Evolutionary conservation across 2,329 filamentous ascomycete genomes (phyloP), one percentile per base, ranked within the genome.

Genomic region (Apiospora aurea): DNA sequence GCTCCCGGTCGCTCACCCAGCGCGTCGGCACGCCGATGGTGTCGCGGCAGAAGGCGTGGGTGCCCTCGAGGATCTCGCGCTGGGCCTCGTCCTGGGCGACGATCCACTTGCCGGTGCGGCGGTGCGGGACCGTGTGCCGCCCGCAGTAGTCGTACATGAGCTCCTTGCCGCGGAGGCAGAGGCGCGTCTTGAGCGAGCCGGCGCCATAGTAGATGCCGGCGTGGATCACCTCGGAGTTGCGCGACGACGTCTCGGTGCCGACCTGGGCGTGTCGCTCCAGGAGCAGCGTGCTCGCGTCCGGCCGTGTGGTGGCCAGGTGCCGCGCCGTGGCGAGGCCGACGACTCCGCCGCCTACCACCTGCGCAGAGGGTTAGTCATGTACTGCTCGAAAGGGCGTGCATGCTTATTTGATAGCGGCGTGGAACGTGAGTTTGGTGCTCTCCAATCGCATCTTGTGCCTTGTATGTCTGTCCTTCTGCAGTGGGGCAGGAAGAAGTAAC

Each of bases 161-260:
- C 44, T 91, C 80, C 76, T 92, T 92, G 73, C 96, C 96, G 44
- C 86, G 85, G 75, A 98, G 86, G 83, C 96, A 99, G 16, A 99
- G 89, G 21, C 84, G 84, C 0, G 95, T 94, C 83, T 99, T 99
- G 70, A 98, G 89, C 1, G 91, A 92, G 53, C 84, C 82, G 7
- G 86, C 80, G 21, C 93, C 94, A 82, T 98, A 98, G 87, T 98
- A 98, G 75, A 98, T 88, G 18, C 96, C 96, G 0, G 94, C 96
- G 81, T 99, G 96, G 77, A 99, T 97, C 71, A 98, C 96, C 88
- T 98, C 95, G 79, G 93, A 96, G 85, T 97, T 98, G 76, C 95
- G 91, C 75, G 93, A 94, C 74, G 93, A 95, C 0, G 95, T 97
- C 84, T 98, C 95, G 41, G 91, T 96, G 69, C 95, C 95, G 38